A percentile compares a stretch with the other conserved stretches of the same genome.
phyloP scores from a whole-genome alignment of 2,329 filamentous ascomycete species.

The Achaetomium macrosporum region DNA sequence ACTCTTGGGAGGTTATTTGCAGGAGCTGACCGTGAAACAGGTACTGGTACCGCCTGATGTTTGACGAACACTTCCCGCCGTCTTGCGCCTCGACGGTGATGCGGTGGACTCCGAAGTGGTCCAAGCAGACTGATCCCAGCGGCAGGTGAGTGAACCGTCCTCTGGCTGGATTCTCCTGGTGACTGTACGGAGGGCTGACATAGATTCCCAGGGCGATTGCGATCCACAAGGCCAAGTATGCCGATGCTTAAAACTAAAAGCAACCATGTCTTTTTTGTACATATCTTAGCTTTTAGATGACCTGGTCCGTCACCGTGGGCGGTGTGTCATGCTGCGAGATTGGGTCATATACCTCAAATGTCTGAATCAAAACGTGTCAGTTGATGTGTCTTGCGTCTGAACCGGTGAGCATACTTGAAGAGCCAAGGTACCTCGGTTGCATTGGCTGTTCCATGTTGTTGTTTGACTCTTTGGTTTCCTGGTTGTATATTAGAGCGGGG shows the following conservation, averaged over 20 bases:
- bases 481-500: no score
- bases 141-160: constrained; percentile 58
- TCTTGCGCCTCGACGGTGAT: constrained; percentile 88
- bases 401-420: no score
- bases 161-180: not conserved
- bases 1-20: not conserved
- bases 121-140: constrained; percentile 89
- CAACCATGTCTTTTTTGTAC: constrained; percentile 12
- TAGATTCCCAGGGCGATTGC: constrained; percentile 58
- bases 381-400: no score
- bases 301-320: not conserved
- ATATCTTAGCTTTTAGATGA: constrained; percentile 10
- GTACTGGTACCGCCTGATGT: constrained; percentile 98
- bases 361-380: not conserved
- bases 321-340: not conserved
- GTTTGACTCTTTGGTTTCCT: no score
- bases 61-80: constrained; percentile 95
- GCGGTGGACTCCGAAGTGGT: constrained; percentile 98
- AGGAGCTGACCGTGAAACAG: constrained; percentile 34
- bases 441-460: no score
- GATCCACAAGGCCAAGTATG: constrained; percentile 70
- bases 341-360: not conserved
- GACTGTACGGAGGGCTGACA: constrained; percentile 13
- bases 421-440: no score
- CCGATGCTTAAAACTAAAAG: constrained; percentile 36